phyloP scores from a whole-genome alignment of 352 stramenopile species.

The Globisporangium camurandrum region DNA sequence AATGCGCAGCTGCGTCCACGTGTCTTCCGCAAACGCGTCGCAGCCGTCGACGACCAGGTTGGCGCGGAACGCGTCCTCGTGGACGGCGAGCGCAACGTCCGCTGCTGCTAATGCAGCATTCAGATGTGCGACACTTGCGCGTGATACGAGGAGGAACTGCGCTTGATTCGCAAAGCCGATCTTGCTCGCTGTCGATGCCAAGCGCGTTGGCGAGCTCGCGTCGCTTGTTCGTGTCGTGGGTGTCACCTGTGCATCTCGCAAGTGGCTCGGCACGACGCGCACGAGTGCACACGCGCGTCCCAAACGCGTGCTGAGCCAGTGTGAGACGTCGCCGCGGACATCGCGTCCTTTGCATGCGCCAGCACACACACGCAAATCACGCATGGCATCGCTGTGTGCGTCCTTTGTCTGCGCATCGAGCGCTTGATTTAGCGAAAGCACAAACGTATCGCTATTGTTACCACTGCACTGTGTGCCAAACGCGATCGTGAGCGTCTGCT shows the following conservation, averaged over 20 bases:
- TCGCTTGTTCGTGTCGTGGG: slow-evolving; percentile 3
- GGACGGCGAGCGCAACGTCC: slow-evolving; percentile 21
- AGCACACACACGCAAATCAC: slow-evolving; percentile 46
- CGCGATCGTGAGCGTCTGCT: slow-evolving; percentile 46
- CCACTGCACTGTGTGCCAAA: slow-evolving; percentile 5
- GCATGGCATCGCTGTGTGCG: slow-evolving; percentile 6
- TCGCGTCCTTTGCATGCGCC: slow-evolving; percentile 41
- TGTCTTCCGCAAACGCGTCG: slow-evolving; percentile 67
- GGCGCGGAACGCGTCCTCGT: slow-evolving; percentile 63
- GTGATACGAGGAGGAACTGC: slow-evolving; percentile 58
- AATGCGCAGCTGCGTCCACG: slow-evolving; percentile 46
- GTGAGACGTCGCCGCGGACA: slow-evolving; percentile 37
- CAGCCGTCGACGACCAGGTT: slow-evolving; percentile 69
- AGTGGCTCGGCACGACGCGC: slow-evolving; percentile 41
- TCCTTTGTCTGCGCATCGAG: slow-evolving; percentile 10
- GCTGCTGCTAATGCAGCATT: slow-evolving; percentile 31
- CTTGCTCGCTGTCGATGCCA: slow-evolving; percentile 11
- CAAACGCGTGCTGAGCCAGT: slow-evolving; percentile 62
- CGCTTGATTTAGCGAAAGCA: slow-evolving; percentile 28
- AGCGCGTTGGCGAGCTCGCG: slow-evolving; percentile 4
- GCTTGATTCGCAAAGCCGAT: slow-evolving; percentile 76
- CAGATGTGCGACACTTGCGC: slow-evolving; percentile 43
- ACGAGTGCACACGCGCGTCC: slow-evolving; percentile 57
- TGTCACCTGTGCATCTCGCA: slow-evolving; percentile 21
- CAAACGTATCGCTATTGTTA: slow-evolving; percentile 15